A percentile compares a stretch with the other conserved stretches of the same genome.
Conservation (phyloP, 495 filamentous ascomycete species). For the Aspergillus leporis region DNA sequence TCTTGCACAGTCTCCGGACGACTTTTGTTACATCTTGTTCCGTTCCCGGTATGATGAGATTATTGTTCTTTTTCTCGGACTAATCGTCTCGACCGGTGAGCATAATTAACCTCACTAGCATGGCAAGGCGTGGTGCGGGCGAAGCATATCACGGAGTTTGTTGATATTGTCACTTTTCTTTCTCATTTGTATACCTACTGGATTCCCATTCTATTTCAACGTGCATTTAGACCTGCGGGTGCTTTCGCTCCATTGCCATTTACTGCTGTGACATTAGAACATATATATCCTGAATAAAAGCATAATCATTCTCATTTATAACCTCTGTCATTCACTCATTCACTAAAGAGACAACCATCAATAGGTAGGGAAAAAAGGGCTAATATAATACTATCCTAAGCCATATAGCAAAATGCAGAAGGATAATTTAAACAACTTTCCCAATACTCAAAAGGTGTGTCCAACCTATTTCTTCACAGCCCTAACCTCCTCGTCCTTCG, state of each 20-base stretch:
- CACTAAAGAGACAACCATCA: background rate
- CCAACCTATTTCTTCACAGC: slow-evolving; percentile 32
- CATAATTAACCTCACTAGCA: slow-evolving; percentile 31
- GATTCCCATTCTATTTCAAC: slow-evolving; percentile 2
- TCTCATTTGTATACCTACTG: slow-evolving; percentile 20
- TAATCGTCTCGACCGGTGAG: slow-evolving; percentile 1
- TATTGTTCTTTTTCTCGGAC: background rate
- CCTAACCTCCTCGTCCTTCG: slow-evolving; percentile 59
- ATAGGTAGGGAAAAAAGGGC: background rate
- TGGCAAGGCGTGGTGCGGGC: slow-evolving; percentile 38
- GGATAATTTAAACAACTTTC: background rate
- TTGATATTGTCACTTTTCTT: slow-evolving; percentile 12
- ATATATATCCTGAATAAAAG: slow-evolving; percentile 4
- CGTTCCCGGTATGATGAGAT: slow-evolving; percentile 4
- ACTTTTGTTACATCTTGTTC: slow-evolving; percentile 2
- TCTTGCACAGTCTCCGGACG: background rate
- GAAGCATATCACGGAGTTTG: slow-evolving; percentile 27
- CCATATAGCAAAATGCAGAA: background rate
- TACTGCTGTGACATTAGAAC: slow-evolving; percentile 1
- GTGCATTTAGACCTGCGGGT: background rate
- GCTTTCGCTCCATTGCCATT: background rate
- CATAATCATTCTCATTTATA: background rate
- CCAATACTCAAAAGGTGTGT: too few species aligned
- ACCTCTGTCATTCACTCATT: too few species aligned
- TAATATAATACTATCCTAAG: too few species aligned